Percentiles rank a stretch among this genome's conserved stretches.
Conservation (phyloP, 148 eudicot species). For the Rheum nobile region DNA sequence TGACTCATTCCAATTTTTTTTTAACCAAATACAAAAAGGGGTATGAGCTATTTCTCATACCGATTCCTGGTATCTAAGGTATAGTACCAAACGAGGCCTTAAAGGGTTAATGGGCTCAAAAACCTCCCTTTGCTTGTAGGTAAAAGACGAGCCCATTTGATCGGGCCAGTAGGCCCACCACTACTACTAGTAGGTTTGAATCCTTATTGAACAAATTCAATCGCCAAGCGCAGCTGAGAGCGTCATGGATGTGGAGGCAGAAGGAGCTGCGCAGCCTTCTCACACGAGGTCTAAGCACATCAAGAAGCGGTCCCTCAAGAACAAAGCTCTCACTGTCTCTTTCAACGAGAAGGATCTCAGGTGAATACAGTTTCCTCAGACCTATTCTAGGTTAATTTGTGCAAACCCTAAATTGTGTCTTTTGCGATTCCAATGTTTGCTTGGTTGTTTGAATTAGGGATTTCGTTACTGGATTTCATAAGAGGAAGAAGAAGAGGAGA, state of each 20-base stretch:
- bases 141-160: too few species aligned
- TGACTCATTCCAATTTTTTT: too few species aligned
- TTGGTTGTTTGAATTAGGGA: conserved; percentile 34
- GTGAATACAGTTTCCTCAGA: conserved; percentile 15
- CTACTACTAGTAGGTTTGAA: too few species aligned
- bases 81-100: too few species aligned
- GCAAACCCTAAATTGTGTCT: not conserved
- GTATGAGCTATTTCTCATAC: too few species aligned
- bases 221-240: not conserved
- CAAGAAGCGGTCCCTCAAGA: conserved; percentile 61
- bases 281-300: conserved; percentile 27
- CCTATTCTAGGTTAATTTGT: not conserved
- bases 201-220: not conserved
- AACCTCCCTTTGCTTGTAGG: too few species aligned
- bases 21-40: too few species aligned
- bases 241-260: not conserved
- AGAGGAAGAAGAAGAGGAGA: conserved; percentile 99
- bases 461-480: conserved; percentile 85
- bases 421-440: not conserved
- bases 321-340: conserved; percentile 71
- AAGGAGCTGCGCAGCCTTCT: conserved; percentile 7
- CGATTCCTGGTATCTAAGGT: too few species aligned
- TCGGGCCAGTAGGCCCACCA: too few species aligned
- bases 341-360: conserved; percentile 73
- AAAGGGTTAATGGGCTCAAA: too few species aligned